Conservation (phyloP, 2,329 filamentous ascomycete species). For the Trichothecium roseum region DNA sequence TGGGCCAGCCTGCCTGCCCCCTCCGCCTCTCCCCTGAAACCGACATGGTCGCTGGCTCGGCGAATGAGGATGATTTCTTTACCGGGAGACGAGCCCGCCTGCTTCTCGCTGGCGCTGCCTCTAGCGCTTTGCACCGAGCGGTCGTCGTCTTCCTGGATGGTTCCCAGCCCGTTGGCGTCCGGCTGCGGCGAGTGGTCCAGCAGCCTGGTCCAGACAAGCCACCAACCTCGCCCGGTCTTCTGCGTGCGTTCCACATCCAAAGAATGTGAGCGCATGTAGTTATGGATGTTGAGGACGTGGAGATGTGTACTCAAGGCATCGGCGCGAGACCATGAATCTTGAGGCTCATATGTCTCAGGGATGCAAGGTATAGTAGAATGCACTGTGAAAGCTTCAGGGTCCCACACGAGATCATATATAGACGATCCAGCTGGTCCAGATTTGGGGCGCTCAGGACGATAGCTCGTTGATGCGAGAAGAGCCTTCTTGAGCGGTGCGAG, state of each 20-base stretch:
- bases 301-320: slow-evolving; percentile 57
- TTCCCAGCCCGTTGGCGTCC: background rate
- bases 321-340: slow-evolving; percentile 40
- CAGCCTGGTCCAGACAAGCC: slow-evolving; percentile 57
- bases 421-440: slow-evolving; percentile 20
- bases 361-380: slow-evolving; percentile 59
- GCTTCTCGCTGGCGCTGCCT: slow-evolving; percentile 11
- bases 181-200: slow-evolving; percentile 22
- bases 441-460: slow-evolving; percentile 35
- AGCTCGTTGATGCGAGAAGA: slow-evolving; percentile 44
- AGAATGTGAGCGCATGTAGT: slow-evolving; percentile 27
- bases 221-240: slow-evolving; percentile 59
- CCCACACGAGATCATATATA: slow-evolving; percentile 56
- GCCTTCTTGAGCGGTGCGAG: slow-evolving; percentile 47
- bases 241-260: slow-evolving; percentile 49
- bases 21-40: slow-evolving; percentile 24
- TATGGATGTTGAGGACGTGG: slow-evolving; percentile 49
- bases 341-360: slow-evolving; percentile 32
- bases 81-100: slow-evolving; percentile 14
- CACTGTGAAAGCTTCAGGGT: slow-evolving; percentile 42
- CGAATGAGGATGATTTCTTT: slow-evolving; percentile 56
- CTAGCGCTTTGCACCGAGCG: background rate
- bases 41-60: slow-evolving; percentile 44
- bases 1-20: slow-evolving; percentile 53
- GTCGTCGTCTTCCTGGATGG: slow-evolving; percentile 3